Percentiles rank a stretch among this genome's conserved stretches.
Conservation (phyloP, 2,329 filamentous ascomycete genomes). For the Exophiala spinifera region DNA sequence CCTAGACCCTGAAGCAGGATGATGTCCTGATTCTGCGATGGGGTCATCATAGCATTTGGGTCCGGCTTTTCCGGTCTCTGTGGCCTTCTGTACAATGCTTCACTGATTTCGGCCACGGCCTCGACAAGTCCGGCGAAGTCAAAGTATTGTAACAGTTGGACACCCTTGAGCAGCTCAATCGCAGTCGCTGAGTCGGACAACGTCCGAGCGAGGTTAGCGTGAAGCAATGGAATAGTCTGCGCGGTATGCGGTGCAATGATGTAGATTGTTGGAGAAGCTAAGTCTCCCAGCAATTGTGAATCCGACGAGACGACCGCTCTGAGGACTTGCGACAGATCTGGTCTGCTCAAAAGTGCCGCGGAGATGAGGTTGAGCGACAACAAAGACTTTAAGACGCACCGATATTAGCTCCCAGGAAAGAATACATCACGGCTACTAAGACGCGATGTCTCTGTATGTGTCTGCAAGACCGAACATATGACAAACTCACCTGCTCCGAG, state of each 20-base stretch:
- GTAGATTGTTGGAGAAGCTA: slow-evolving; percentile 7
- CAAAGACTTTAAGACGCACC: not conserved
- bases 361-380: slow-evolving; percentile 9
- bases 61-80: not conserved
- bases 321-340: not conserved
- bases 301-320: not conserved
- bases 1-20: slow-evolving; percentile 20
- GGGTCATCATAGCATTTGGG: not conserved
- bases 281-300: not conserved
- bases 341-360: slow-evolving; percentile 6
- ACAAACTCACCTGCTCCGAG: not conserved
- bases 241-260: slow-evolving; percentile 13
- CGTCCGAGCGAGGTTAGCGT: slow-evolving; percentile 10
- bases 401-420: not conserved
- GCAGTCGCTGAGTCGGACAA: slow-evolving; percentile 10
- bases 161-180: slow-evolving; percentile 19
- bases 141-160: slow-evolving; percentile 24
- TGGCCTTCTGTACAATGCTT: slow-evolving; percentile 7
- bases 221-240: slow-evolving; percentile 17
- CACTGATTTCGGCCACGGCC: slow-evolving; percentile 19
- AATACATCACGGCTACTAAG: no score
- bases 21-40: not conserved
- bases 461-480: no score
- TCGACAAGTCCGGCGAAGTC: slow-evolving; percentile 20
- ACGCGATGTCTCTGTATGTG: no score